Evolutionary conservation across 225 moss, liverwort and hornwort species (phyloP).

Genomic region (Climacium dendroides): DNA sequence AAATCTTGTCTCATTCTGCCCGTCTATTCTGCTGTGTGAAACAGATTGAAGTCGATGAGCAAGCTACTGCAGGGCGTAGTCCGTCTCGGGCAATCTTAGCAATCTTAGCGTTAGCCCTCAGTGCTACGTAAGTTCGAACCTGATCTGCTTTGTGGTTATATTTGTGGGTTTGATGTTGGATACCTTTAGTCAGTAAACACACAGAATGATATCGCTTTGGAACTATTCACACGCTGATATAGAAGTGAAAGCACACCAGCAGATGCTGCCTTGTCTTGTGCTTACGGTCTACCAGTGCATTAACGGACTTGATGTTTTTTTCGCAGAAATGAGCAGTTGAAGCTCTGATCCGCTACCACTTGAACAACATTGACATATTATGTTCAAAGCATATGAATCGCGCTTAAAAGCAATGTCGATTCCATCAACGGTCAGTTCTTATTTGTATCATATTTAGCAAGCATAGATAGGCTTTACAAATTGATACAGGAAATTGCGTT

Average conservation of each 20-base stretch:
- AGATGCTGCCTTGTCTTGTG: neutral
- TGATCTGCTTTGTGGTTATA: neutral
- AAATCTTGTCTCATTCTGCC: neutral
- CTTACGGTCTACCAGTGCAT: neutral
- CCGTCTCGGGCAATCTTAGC: neutral
- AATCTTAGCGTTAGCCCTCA: neutral
- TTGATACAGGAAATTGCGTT: neutral
- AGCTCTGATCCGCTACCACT: neutral
- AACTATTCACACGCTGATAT: neutral
- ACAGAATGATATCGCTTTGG: neutral
- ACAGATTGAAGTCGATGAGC: neutral
- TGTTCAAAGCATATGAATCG: neutral
- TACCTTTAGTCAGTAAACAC: neutral
- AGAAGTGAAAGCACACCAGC: neutral
- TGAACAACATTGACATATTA: neutral
- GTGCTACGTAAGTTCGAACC: neutral
- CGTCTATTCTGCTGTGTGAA: neutral
- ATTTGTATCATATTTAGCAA: neutral
- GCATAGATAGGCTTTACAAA: neutral
- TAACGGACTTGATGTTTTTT: neutral
- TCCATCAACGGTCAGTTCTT: neutral
- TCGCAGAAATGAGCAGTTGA: constrained; percentile 11
- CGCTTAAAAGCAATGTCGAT: neutral
- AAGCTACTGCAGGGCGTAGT: neutral
- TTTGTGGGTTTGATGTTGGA: neutral